Base-by-base conservation (phyloP, 2,329 filamentous ascomycete genomes). In the Hymenoscyphus repandus region DNA sequence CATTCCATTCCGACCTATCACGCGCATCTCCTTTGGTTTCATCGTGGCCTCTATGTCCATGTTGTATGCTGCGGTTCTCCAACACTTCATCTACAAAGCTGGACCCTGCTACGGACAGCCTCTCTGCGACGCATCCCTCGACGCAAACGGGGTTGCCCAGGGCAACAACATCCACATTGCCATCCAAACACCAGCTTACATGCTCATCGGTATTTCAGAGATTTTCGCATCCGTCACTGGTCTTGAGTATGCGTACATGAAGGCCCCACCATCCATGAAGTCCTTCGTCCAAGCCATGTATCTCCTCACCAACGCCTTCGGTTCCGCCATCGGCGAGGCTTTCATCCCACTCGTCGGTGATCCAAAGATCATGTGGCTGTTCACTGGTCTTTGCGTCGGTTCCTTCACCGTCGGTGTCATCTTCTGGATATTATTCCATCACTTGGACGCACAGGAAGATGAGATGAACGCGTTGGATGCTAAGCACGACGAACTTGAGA, bases 251-350 rank as follows among this genome's bases (percentile, higher is more conserved):
- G 86, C 87, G 39, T 90, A 83, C 70, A 85, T 83, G 65, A 88
- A 89, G 70, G 85, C 86, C 0, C 87, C 86, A 32, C 80, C 78
- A 61, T 88, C 88, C 70, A 90, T 91, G 87, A 84, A 85, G 58
- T 86, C 82, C 1, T 76, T 90, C 27, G 83, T 90, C 6, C 76
- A 79, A 67, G 79, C 80, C 17, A 74, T 89, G 62, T 84, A 83
- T 64, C 74, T 89, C 32, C 81, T 86, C 70, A 88, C 77, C 57
- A 79, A 75, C 50, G 79, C 80, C 0, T 70, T 83, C 54, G 78
- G 76, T 3, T 74, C 73, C 34, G 79, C 79, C 1, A 58, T 77
- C 6, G 70, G 70, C 27, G 68, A 74, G 56, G 72, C 73, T 0
- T 55, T 76, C 18, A 66, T 70, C 18, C 71, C 72, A 0, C 62